Percentiles rank a stretch among this genome's conserved stretches.
These are phyloP conservation scores for Rubia tinctorum DNA, from an alignment of 305 asterid genomes.

Conservation along the genomic window DNA sequence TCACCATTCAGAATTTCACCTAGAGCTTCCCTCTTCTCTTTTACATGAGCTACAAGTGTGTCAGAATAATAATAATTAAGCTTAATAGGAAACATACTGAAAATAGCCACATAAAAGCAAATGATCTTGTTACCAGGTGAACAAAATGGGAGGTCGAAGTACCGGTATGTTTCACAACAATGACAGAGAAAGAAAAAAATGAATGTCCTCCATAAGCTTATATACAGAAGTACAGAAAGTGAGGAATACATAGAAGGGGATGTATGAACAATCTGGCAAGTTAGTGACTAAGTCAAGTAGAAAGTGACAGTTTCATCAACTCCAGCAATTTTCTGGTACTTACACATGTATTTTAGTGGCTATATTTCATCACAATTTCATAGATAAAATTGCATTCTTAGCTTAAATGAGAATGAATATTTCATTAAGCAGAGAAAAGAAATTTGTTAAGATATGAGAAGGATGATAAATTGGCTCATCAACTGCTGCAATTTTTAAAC, in stretches of 20 bases:
- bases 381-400: background rate
- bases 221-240: background rate
- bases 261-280: background rate
- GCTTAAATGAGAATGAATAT: background rate
- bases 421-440: background rate
- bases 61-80: background rate
- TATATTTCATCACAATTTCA: background rate
- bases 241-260: background rate
- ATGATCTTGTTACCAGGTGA: constrained; percentile 23
- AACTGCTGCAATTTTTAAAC: background rate
- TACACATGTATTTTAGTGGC: background rate
- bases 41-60: constrained; percentile 22
- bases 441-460: background rate
- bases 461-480: background rate
- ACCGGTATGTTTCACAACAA: constrained; percentile 32
- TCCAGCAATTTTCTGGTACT: background rate
- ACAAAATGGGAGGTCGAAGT: constrained; percentile 32
- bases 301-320: background rate
- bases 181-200: background rate
- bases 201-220: background rate
- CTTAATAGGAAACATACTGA: background rate
- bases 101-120: background rate
- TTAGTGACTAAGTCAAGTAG: no score
- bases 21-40: constrained; percentile 32
- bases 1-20: constrained; percentile 37